These are phyloP conservation scores for Metarhizium rileyi DNA, from an alignment of 2,329 filamentous ascomycete genomes.

Conservation along the genomic window DNA sequence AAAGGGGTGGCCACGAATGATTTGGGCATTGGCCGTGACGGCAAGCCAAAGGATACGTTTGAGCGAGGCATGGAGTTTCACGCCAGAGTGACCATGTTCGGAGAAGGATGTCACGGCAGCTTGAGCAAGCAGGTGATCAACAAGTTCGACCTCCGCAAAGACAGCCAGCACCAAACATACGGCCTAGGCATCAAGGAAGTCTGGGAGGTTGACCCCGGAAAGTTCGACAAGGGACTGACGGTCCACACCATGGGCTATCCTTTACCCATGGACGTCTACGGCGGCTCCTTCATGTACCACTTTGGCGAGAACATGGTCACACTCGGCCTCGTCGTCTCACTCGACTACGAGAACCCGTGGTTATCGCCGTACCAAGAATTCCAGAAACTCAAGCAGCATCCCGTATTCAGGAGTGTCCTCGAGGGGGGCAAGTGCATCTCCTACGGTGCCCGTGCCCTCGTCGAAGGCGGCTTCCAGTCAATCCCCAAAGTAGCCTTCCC, in stretches of 20 bases:
- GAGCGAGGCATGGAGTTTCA: constrained; percentile 99
- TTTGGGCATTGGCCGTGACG: constrained; percentile 70
- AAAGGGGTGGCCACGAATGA: constrained; percentile 95
- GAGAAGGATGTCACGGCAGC: constrained; percentile 91
- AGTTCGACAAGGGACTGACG: constrained; percentile 79
- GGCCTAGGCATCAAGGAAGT: constrained; percentile 92
- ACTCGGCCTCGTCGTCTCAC: constrained; percentile 80
- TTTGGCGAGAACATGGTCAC: constrained; percentile 96
- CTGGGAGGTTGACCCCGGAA: constrained; percentile 90
- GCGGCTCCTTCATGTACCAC: constrained; percentile 98
- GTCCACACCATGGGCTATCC: constrained; percentile 91
- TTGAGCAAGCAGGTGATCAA: constrained; percentile 90
- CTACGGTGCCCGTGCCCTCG: constrained; percentile 82
- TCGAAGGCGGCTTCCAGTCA: constrained; percentile 94
- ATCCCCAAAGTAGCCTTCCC: constrained; percentile 97
- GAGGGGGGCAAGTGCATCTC: constrained; percentile 97
- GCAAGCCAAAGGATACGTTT: constrained; percentile 80
- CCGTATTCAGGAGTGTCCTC: constrained; percentile 76
- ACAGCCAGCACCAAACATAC: constrained; percentile 92
- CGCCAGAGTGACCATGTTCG: constrained; percentile 81
- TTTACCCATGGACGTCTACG: constrained; percentile 79
- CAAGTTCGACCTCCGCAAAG: constrained; percentile 81
- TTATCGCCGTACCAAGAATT: constrained; percentile 92
- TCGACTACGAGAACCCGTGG: constrained; percentile 97
- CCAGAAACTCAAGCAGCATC: constrained; percentile 96